These are phyloP conservation scores for Trametes villosa DNA, from an alignment of 768 basidiomycete genomes.

Conservation along the genomic window DNA sequence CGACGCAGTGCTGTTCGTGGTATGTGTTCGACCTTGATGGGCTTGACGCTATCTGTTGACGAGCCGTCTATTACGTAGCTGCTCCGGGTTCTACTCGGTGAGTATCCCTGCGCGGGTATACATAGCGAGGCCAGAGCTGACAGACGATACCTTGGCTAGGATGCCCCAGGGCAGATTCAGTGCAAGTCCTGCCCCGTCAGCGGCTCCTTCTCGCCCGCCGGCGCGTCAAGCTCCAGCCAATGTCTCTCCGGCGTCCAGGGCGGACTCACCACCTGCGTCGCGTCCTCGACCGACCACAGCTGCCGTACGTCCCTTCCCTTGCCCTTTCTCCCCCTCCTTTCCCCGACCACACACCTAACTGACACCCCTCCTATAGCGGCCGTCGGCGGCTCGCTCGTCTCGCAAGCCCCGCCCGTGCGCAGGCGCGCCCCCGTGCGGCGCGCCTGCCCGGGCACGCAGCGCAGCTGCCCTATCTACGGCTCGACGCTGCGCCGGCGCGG, in stretches of 20 bases:
- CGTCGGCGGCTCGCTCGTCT: constrained; percentile 15
- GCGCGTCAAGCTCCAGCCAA: constrained; percentile 12
- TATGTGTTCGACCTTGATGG: not conserved
- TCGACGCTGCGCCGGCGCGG: constrained; percentile 2
- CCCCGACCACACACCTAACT: not conserved
- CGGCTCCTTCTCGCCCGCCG: constrained; percentile 23
- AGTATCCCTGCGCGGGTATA: too few species aligned
- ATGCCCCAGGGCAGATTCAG: constrained; percentile 22
- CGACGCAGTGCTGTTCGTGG: constrained; percentile 27
- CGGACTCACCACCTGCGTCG: constrained; percentile 19
- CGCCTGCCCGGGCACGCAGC: constrained; percentile 17
- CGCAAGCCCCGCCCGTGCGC: constrained; percentile 10
- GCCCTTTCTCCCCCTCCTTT: too few species aligned
- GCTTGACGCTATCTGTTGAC: not conserved
- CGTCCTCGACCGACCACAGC: constrained; percentile 2
- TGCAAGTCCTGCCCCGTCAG: constrained; percentile 23
- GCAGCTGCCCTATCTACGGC: constrained; percentile 25
- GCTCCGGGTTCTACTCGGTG: constrained; percentile 27
- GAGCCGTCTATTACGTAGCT: constrained; percentile 3
- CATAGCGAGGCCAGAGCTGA: not conserved
- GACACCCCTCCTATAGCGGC: constrained; percentile 3
- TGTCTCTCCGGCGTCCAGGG: constrained; percentile 15
- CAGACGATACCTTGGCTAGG: not conserved
- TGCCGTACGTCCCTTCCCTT: too few species aligned
- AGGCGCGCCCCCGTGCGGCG: not conserved